Percentiles rank a stretch among this genome's conserved stretches.
phyloP scores from a whole-genome alignment of 129 eudicot species.

The Artemisia tridentata region DNA sequence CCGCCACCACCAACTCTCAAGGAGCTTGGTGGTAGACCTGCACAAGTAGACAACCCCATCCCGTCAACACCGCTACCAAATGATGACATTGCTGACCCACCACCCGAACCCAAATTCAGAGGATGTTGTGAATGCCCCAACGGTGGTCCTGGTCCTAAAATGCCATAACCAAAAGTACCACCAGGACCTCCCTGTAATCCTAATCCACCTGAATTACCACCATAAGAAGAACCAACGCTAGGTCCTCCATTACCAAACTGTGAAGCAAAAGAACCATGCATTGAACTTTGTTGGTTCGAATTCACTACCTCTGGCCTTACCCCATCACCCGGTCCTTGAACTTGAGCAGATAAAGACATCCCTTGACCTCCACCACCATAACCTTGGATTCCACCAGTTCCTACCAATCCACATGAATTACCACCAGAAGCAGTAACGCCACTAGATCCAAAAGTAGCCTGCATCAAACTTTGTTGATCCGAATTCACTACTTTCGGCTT shows the following conservation, averaged over 20 bases:
- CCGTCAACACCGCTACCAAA: conserved; percentile 21
- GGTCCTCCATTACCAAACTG: conserved; percentile 49
- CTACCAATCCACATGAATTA: too few species aligned
- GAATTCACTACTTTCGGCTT: too few species aligned
- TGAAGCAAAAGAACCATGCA: conserved; percentile 32
- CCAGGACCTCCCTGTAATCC: conserved; percentile 35
- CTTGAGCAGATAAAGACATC: conserved; percentile 4
- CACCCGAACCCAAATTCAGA: not conserved
- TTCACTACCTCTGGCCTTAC: conserved; percentile 8
- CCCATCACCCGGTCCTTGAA: conserved; percentile 4
- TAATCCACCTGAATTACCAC: conserved; percentile 40
- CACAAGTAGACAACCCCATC: not conserved
- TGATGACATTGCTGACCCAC: not conserved
- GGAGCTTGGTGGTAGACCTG: too few species aligned
- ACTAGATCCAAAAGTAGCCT: too few species aligned
- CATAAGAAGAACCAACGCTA: conserved; percentile 35
- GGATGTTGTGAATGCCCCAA: conserved; percentile 20
- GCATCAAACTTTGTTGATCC: too few species aligned
- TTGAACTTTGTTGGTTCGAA: conserved; percentile 27
- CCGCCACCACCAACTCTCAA: conserved; percentile 12
- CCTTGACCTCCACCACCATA: too few species aligned
- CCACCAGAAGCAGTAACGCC: not conserved
- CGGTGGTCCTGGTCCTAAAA: conserved; percentile 11
- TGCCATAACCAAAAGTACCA: conserved; percentile 39
- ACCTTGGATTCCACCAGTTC: too few species aligned